These are phyloP conservation scores for Podospora fimiseda DNA, from an alignment of 495 filamentous ascomycete genomes.

Conservation along the genomic window DNA sequence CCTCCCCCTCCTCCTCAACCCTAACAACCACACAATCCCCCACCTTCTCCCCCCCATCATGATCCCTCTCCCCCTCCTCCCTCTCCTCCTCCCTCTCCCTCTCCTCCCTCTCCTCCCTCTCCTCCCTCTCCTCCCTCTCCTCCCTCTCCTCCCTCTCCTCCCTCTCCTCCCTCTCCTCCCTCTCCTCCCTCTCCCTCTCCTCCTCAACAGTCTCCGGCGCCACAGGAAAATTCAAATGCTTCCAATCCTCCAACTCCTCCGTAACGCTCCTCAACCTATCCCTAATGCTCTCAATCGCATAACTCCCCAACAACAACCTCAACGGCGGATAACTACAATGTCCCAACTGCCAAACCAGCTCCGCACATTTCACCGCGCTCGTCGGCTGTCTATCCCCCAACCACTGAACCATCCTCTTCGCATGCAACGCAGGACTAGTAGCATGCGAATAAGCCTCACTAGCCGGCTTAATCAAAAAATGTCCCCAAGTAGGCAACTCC, in stretches of 20 bases:
- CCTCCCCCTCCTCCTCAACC: slow-evolving; percentile 13
- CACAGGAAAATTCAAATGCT: slow-evolving; percentile 59
- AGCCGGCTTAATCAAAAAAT: slow-evolving; percentile 83
- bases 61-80: slow-evolving; percentile 2
- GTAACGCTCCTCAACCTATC: slow-evolving; percentile 84
- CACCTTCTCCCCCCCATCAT: slow-evolving; percentile 15
- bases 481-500: slow-evolving; percentile 72
- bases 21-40: no score
- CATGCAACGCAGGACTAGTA: slow-evolving; percentile 77
- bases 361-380: slow-evolving; percentile 87
- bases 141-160: slow-evolving; percentile 12
- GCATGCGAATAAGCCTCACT: slow-evolving; percentile 73
- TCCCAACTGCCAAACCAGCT: slow-evolving; percentile 91
- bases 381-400: slow-evolving; percentile 85
- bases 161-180: slow-evolving; percentile 15
- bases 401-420: slow-evolving; percentile 93
- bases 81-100: not conserved
- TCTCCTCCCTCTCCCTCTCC: slow-evolving; percentile 17
- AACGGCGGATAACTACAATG: slow-evolving; percentile 90
- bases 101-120: slow-evolving; percentile 24
- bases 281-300: slow-evolving; percentile 90
- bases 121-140: slow-evolving; percentile 24
- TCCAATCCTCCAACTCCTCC: slow-evolving; percentile 93
- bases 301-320: slow-evolving; percentile 76
- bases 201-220: slow-evolving; percentile 27